These are phyloP conservation scores for Pythium phragmitis DNA, from an alignment of 352 stramenopile species.

Conservation along the genomic window DNA sequence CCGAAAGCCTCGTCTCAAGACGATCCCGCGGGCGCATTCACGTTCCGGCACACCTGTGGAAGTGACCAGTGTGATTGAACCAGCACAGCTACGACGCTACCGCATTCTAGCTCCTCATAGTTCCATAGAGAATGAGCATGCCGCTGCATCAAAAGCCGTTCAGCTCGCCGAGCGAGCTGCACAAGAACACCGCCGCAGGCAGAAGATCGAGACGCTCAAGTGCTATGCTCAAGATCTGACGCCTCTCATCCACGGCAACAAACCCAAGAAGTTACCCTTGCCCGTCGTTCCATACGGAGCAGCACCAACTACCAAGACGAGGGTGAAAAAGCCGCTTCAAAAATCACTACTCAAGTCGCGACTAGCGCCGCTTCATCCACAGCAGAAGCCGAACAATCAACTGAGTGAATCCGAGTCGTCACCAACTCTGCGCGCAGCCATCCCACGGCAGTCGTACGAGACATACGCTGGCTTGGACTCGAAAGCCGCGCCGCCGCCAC, in stretches of 20 bases:
- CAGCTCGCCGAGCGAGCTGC: constrained; percentile 15
- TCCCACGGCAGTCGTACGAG: constrained; percentile 17
- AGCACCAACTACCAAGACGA: not conserved
- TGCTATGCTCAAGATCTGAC: constrained; percentile 70
- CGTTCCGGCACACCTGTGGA: not conserved
- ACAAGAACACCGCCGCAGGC: constrained; percentile 35
- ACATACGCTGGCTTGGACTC: not conserved
- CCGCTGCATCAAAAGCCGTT: constrained; percentile 4
- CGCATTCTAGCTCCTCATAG: constrained; percentile 1
- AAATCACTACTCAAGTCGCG: not conserved
- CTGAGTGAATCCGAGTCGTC: not conserved
- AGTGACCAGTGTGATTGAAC: not conserved
- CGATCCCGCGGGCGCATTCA: not conserved
- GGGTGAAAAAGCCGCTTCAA: not conserved
- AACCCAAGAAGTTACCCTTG: constrained; percentile 42
- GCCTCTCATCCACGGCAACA: constrained; percentile 48
- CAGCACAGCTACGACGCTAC: constrained; percentile 4
- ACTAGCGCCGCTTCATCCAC: constrained; percentile 14
- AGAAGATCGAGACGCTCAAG: constrained; percentile 32
- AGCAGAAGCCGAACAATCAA: constrained; percentile 13
- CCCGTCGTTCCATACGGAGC: not conserved
- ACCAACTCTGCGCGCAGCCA: constrained; percentile 32
- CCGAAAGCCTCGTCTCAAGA: not conserved
- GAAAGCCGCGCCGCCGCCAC: constrained; percentile 20
- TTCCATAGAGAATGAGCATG: not conserved